Evolutionary conservation across 768 basidiomycete species (phyloP).

Genomic region (Tylopilus plumbeoviolaceoides): DNA sequence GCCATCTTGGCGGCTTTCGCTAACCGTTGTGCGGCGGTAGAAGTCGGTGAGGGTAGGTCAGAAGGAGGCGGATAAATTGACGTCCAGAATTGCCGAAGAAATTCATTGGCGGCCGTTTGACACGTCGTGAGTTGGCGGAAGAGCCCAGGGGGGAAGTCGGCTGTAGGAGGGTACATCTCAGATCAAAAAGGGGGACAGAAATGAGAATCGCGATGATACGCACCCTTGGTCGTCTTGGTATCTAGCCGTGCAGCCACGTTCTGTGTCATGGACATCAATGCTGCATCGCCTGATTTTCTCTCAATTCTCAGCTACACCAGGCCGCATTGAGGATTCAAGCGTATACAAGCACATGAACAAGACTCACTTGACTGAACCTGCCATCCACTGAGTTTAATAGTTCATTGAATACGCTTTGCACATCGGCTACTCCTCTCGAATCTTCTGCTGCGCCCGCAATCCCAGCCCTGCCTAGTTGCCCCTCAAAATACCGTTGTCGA

Average conservation of each 20-base stretch:
- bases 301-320: slow-evolving; percentile 59
- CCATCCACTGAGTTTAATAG: slow-evolving; percentile 43
- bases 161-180: slow-evolving; percentile 34
- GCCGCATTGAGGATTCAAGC: not conserved
- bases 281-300: slow-evolving; percentile 61
- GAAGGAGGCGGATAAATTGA: slow-evolving; percentile 73
- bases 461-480: slow-evolving; percentile 39
- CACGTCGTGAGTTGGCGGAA: slow-evolving; percentile 83
- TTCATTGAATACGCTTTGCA: slow-evolving; percentile 45
- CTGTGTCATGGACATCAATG: slow-evolving; percentile 65
- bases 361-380: slow-evolving; percentile 52
- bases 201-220: slow-evolving; percentile 15
- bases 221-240: slow-evolving; percentile 62
- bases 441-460: not conserved
- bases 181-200: not conserved
- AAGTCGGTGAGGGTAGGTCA: slow-evolving; percentile 48
- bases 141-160: slow-evolving; percentile 73
- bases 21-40: slow-evolving; percentile 64
- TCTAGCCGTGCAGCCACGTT: slow-evolving; percentile 53
- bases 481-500: slow-evolving; percentile 79
- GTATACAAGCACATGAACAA: not conserved
- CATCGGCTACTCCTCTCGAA: slow-evolving; percentile 37
- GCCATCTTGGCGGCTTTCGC: slow-evolving; percentile 87
- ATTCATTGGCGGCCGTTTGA: slow-evolving; percentile 93
- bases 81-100: slow-evolving; percentile 94